Conservation (phyloP, 2,329 filamentous ascomycete species). For the Coniochaeta sp. region DNA sequence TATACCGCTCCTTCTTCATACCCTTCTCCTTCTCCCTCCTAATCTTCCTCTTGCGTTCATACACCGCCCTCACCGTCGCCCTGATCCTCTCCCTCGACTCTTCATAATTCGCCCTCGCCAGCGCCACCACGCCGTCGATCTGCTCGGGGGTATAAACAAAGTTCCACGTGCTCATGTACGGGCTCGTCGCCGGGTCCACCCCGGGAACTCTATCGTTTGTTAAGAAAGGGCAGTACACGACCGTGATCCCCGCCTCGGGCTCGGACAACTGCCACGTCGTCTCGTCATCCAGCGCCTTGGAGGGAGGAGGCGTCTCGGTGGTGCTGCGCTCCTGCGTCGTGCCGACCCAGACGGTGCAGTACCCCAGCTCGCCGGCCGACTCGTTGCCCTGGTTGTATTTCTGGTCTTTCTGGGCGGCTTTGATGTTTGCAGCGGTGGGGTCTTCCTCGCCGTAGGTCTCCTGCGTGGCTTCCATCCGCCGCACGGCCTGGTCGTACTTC, state of each 20-base stretch:
- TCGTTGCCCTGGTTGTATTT: slow-evolving; percentile 35
- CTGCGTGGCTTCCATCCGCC: slow-evolving; percentile 20
- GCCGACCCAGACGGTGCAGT: slow-evolving; percentile 95
- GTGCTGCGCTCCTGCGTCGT: slow-evolving; percentile 63
- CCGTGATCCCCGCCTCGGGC: slow-evolving; percentile 75
- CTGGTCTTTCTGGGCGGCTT: slow-evolving; percentile 20
- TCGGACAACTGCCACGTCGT: slow-evolving; percentile 64
- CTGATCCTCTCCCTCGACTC: slow-evolving; percentile 75
- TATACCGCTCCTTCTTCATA: slow-evolving; percentile 31
- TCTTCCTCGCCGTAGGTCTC: slow-evolving; percentile 9
- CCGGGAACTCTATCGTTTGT: slow-evolving; percentile 72
- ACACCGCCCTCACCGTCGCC: slow-evolving; percentile 77
- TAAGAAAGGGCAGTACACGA: slow-evolving; percentile 86
- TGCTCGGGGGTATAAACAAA: slow-evolving; percentile 92
- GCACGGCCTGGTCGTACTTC: slow-evolving; percentile 35
- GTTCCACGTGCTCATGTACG: slow-evolving; percentile 96
- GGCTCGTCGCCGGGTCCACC: slow-evolving; percentile 75
- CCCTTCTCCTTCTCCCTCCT: slow-evolving; percentile 47
- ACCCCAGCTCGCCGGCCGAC: slow-evolving; percentile 61
- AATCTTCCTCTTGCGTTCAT: slow-evolving; percentile 76
- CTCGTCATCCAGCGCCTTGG: slow-evolving; percentile 49
- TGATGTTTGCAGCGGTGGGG: slow-evolving; percentile 8
- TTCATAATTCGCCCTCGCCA: slow-evolving; percentile 80
- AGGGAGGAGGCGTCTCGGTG: slow-evolving; percentile 45
- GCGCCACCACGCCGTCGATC: slow-evolving; percentile 73